Evolutionary conservation across 768 basidiomycete genomes (phyloP).

Genomic region (Pleurotus citrinopileatus): DNA sequence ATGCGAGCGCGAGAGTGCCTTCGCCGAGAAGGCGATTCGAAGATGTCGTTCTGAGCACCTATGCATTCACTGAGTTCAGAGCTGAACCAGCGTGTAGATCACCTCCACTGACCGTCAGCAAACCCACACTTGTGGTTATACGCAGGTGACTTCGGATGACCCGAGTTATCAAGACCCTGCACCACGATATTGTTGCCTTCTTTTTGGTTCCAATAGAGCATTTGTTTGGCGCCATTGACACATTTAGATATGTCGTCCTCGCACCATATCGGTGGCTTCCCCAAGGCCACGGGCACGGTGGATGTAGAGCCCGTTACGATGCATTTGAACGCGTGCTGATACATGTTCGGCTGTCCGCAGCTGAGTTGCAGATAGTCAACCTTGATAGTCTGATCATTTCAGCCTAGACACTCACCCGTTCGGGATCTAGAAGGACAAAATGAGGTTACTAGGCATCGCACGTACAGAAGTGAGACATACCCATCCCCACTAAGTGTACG

Average conservation of each 20-base stretch:
- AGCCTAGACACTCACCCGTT: slow-evolving; percentile 30
- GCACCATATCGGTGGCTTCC: slow-evolving; percentile 51
- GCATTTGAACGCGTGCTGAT: slow-evolving; percentile 27
- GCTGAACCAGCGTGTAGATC: too few relatives aligned
- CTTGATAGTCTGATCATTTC: not conserved
- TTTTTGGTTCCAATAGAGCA: slow-evolving; percentile 52
- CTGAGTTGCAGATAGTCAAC: slow-evolving; percentile 19
- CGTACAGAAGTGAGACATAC: too few relatives aligned
- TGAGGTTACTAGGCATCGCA: too few relatives aligned
- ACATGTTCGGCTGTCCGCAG: slow-evolving; percentile 56
- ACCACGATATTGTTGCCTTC: slow-evolving; percentile 48
- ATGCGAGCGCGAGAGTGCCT: too few relatives aligned
- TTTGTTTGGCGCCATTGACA: slow-evolving; percentile 49
- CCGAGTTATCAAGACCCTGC: slow-evolving; percentile 34
- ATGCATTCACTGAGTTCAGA: too few relatives aligned
- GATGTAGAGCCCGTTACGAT: slow-evolving; percentile 42
- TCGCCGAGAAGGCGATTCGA: slow-evolving; percentile 16
- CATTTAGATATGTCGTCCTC: slow-evolving; percentile 41
- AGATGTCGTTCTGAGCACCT: slow-evolving; percentile 47
- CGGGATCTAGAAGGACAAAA: too few relatives aligned
- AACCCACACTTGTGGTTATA: slow-evolving; percentile 52
- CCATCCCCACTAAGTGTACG: slow-evolving; percentile 46
- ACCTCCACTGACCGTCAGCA: slow-evolving; percentile 39
- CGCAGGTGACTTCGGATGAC: slow-evolving; percentile 39
- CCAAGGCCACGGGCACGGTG: slow-evolving; percentile 34